Conservation (phyloP, 2,329 filamentous ascomycete species). For the Lecanosticta acicola region DNA sequence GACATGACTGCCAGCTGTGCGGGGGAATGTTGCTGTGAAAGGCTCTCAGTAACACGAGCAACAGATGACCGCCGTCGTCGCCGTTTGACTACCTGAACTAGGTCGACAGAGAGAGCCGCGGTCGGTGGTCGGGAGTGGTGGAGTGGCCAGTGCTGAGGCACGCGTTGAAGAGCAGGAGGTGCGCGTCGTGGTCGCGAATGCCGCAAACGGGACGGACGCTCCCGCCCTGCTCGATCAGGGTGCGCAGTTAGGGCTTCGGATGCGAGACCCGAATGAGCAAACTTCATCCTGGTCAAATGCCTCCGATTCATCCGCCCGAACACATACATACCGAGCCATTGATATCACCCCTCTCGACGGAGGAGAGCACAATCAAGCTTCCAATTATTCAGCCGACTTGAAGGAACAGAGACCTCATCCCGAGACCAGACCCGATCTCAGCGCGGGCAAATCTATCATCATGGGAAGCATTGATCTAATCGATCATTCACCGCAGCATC, state of each 20-base stretch:
- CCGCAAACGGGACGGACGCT: not conserved
- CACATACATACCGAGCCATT: too few species aligned
- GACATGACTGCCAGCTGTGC: constrained; percentile 14
- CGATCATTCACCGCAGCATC: constrained; percentile 85
- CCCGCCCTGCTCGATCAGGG: not conserved
- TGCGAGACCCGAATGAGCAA: not conserved
- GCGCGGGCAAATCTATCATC: too few species aligned
- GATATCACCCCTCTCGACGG: too few species aligned
- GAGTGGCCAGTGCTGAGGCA: not conserved
- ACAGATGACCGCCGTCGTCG: not conserved
- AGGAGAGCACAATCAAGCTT: not conserved
- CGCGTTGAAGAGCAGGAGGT: not conserved
- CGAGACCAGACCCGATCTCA: not conserved
- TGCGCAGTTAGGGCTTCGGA: not conserved
- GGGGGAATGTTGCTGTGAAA: constrained; percentile 1
- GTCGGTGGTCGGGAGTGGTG: not conserved
- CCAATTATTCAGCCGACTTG: too few species aligned
- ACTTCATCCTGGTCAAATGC: not conserved
- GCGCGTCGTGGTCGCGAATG: not conserved
- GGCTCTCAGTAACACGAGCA: not conserved
- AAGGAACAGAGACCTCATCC: not conserved
- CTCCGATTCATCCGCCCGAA: not conserved
- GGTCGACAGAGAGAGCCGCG: too few species aligned
- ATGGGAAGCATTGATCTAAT: constrained; percentile 43
- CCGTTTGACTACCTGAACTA: not conserved